Evolutionary conservation across 1,284 basidiomycete genomes (phyloP), one percentile per base, ranked within the genome.

Genomic region (Pseudomicrostroma phylloplanum): DNA sequence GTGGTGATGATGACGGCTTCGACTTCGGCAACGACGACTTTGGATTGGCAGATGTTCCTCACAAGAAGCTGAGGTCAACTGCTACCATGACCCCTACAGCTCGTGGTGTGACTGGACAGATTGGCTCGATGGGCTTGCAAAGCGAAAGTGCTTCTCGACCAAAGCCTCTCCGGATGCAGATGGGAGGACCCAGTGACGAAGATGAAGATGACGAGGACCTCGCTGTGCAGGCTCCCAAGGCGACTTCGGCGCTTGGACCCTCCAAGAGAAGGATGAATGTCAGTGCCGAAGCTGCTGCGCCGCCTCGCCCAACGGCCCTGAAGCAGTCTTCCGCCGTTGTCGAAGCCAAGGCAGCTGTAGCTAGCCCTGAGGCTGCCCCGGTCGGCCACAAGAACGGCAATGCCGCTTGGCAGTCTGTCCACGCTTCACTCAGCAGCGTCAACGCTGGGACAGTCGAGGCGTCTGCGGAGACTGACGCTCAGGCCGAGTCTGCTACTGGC

Each of bases 11-110:
- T n/a, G 56, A 9, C 30, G 25, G 51, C 36, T 70, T 70, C 13
- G 64, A 59, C 21, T 58, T 61, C 26, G 63, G 67, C 56, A 66
- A 65, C 0, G 66, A 58, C 7, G 65, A 58, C 23, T 63, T 63
- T 21, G 66, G 65, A 15, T 63, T 65, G 12, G 40, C 71, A 21
- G 62, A 67, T 13, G 67, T 76, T n/a, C 65, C 65, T 21, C n/a
- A 36, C 36, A 57, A 19, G 15, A 61, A 49, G 42, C 11, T 36
- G 19, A 39, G 15, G 13, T 36, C 39, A 1, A 23, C 53, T 7
- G 56, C 59, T 15, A 43, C 17, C 8, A 17, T 53, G 25, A 58
- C 59, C 8, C 30, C 46, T 26, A 60, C 26, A 39, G 54, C 40
- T 25, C 25, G 25, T 7, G 51, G 51, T 15, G 25, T 54, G 17